Base-by-base conservation (phyloP, 225 moss, liverwort and hornwort genomes). In the Sphagnum contortum region DNA sequence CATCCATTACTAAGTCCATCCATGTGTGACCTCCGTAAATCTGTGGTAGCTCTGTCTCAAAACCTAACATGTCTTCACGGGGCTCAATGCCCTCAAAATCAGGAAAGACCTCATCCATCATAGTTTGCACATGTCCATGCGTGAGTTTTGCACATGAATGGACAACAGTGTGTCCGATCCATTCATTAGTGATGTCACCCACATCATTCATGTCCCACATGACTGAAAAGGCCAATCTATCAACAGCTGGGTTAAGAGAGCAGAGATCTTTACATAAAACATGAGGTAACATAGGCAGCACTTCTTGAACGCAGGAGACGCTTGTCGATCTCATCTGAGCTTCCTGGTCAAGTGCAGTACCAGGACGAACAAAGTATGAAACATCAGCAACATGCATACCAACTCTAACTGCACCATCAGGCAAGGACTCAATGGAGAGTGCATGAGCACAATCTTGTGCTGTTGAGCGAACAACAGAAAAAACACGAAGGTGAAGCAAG, bases 351-450 rank as follows among this genome's bases (percentile, higher is more conserved):
- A 96, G 73, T 12, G 81, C 86, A 48, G 88, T 81, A 51, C 81
- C 84, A 62, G 95, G 81, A 57, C 70, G 73, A 64, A 96, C 83
- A 60, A 96, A 96, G 51, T 81, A 85, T 0, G 95, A 90, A 12
- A 96, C 95, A 87, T 96, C 95, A 7, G 95, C 92, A 62, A 96
- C 92, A 71, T 96, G 95, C 47, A 96, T 92, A 69, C 95, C 95
- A 62, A 96, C 80, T 53, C 79, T 84, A 14, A 87, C 5, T 11
- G 66, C 62, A 44, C 92, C 95, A 64, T 90, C 77, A 47, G 62
- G 78, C 62, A 88, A 69, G 57, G 68, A 81, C 71, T 96, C 88
- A 44, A 92, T 50, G 14, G 95, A 96, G 74, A 96, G 76, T 54
- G 92, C 95, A 80, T 96, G 92, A 68, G 92, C 95, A 73, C 92